Evolutionary conservation across 805 yeast genomes (phyloP).

Genomic region (Pichia thaimueangensis): DNA sequence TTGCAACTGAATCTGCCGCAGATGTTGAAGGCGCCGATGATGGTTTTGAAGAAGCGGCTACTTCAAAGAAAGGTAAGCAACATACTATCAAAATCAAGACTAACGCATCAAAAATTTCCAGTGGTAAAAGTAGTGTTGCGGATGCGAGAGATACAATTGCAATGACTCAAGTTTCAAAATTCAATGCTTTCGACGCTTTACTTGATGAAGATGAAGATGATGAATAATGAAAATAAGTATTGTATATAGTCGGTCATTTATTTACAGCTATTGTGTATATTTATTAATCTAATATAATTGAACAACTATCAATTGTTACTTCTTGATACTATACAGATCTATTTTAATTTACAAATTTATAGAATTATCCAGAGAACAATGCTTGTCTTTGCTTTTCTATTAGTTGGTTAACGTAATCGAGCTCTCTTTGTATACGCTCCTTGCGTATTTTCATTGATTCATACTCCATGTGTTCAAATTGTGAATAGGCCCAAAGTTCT

Average conservation of each 20-base stretch:
- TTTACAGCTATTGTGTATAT: too few species aligned
- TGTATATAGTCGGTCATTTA: too few species aligned
- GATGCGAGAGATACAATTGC: conserved; percentile 67
- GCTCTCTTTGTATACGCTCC: conserved; percentile 8
- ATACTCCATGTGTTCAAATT: conserved; percentile 6
- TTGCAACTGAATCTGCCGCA: conserved; percentile 35
- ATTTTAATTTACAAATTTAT: too few species aligned
- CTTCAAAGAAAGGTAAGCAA: conserved; percentile 36
- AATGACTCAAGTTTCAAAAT: conserved; percentile 56
- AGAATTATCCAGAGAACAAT: background rate
- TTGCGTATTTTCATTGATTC: conserved; percentile 4
- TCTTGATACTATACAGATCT: too few species aligned
- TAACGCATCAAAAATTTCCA: conserved; percentile 66
- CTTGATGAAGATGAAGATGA: conserved; percentile 53
- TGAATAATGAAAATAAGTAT: too few species aligned
- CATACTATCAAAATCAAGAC: conserved; percentile 53
- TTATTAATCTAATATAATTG: too few species aligned
- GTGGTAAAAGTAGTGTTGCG: conserved; percentile 54
- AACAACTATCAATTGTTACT: too few species aligned
- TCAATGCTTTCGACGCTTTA: conserved; percentile 80
- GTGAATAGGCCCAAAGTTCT: conserved; percentile 6
- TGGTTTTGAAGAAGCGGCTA: conserved; percentile 35
- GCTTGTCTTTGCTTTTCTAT: background rate
- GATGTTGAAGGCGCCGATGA: conserved; percentile 20
- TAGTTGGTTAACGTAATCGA: conserved; percentile 3